Base-by-base conservation (phyloP, 2,329 filamentous ascomycete species). In the Bimuria novae-zelandiae region DNA sequence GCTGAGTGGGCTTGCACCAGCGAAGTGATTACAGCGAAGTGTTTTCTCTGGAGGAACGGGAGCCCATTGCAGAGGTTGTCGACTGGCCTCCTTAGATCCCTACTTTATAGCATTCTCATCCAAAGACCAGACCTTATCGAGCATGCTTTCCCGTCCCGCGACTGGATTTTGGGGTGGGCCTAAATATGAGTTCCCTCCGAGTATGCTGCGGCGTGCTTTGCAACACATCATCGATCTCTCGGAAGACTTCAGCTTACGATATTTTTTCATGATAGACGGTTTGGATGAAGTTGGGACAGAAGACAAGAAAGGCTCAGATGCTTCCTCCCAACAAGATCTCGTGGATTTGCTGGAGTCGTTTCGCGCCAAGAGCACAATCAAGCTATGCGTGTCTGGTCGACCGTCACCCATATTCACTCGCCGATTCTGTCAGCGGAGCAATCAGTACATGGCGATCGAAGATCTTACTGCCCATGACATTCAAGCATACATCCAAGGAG, bases 41-140 rank as follows among this genome's bases (percentile, higher is more conserved):
- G 63, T 42, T 72, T 63, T 52, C 68, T 72, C 30, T 73, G 70
- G 68, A 61, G 47, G 6, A 51, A 59, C 0, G 69, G 66, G 2
- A 50, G 32, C 2, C n/a, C 4, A 2, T 40, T 68, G 45, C 65
- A 71, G 43, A 54, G 56, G 3, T 63, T 27, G 16, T 42, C 65
- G 1, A 59, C 61, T 19, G 70, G 69, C 1, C 41, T 69, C 0
- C 40, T 69, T 0, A 61, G 58, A 27, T 60, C 65, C 1, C 27
- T 71, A 2, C 40, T 68, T 1, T 55, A 63, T 25, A 58, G 64
- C 35, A 33, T 62, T 16, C 46, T 59, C 7, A 30, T 22, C 11
- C 22, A 50, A 19, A 22, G 4, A 19, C 51, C 30, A 4, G 29
- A 52, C 11, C 35, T 49, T 3, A 42, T 54, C 14, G 3, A 29